A percentile compares a stretch with the other conserved stretches of the same genome.
These are phyloP conservation scores for Trichosanthes truncata DNA, from an alignment of 306 rosid species.

Conservation along the genomic window DNA sequence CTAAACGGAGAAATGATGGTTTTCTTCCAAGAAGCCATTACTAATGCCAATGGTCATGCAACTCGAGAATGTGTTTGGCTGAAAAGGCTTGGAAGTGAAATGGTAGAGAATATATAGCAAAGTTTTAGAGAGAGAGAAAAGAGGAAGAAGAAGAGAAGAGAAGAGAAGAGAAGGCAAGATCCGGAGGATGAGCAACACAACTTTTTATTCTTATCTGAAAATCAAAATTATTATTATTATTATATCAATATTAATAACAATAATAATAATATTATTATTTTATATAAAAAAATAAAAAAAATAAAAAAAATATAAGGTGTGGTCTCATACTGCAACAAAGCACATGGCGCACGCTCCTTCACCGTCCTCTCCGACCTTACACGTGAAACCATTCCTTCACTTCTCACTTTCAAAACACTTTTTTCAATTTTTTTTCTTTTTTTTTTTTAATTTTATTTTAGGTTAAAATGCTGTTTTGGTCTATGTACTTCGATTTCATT, in stretches of 20 bases:
- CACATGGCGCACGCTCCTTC: conserved; percentile 76
- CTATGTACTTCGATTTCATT: too few species aligned
- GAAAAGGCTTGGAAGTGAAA: neutral
- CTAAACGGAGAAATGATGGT: conserved; percentile 79
- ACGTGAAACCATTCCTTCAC: conserved; percentile 22
- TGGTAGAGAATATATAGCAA: neutral
- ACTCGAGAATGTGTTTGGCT: neutral
- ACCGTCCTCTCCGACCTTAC: conserved; percentile 26
- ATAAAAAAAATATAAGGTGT: conserved; percentile 25
- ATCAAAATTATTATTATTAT: neutral
- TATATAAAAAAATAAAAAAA: neutral
- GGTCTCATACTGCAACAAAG: conserved; percentile 46
- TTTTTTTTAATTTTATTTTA: neutral
- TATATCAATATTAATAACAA: neutral
- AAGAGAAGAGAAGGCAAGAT: conserved; percentile 50
- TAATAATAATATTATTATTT: too few species aligned
- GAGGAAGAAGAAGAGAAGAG: neutral
- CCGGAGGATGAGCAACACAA: conserved; percentile 63
- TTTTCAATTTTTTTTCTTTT: too few species aligned
- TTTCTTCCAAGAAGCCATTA: conserved; percentile 86
- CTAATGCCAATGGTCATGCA: neutral
- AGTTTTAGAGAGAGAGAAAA: neutral
- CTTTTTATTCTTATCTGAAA: neutral
- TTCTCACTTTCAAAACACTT: neutral
- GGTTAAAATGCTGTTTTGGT: too few species aligned